phyloP scores from a whole-genome alignment of 768 basidiomycete genomes.

The Pulveroboletus sp. region DNA sequence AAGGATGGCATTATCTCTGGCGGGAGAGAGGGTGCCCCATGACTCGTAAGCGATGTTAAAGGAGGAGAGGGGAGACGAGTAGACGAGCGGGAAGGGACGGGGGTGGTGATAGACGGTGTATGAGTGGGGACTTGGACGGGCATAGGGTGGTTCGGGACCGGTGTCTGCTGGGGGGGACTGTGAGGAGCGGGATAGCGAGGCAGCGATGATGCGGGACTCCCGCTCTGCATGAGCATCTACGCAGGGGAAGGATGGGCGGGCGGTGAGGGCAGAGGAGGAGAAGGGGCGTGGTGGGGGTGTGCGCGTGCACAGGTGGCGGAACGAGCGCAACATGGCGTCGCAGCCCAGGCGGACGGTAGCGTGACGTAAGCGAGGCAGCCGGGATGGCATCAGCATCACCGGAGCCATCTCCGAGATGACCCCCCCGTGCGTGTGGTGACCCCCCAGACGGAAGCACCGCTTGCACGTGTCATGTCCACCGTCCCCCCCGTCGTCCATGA shows the following conservation, averaged over 20 bases:
- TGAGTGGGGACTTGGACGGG: slow-evolving; percentile 67
- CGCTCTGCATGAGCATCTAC: slow-evolving; percentile 78
- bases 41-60: slow-evolving; percentile 96
- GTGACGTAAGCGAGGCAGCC: no score
- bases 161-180: slow-evolving; percentile 30
- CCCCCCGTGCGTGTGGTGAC: background rate
- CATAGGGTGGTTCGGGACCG: slow-evolving; percentile 81
- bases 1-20: slow-evolving; percentile 83
- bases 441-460: background rate
- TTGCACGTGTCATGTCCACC: background rate
- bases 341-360: no score
- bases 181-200: background rate
- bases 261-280: background rate
- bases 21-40: slow-evolving; percentile 84
- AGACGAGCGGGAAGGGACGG: slow-evolving; percentile 60
- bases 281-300: background rate
- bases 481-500: background rate
- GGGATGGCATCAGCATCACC: no score
- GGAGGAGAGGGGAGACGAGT: slow-evolving; percentile 54
- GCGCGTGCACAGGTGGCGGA: no score
- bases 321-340: no score
- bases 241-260: slow-evolving; percentile 53
- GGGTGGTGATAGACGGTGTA: slow-evolving; percentile 68
- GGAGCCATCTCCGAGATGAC: no score
- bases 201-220: slow-evolving; percentile 49